Evolutionary conservation across 768 basidiomycete species (phyloP).

Genomic region (Strobilomyces dryophilus): DNA sequence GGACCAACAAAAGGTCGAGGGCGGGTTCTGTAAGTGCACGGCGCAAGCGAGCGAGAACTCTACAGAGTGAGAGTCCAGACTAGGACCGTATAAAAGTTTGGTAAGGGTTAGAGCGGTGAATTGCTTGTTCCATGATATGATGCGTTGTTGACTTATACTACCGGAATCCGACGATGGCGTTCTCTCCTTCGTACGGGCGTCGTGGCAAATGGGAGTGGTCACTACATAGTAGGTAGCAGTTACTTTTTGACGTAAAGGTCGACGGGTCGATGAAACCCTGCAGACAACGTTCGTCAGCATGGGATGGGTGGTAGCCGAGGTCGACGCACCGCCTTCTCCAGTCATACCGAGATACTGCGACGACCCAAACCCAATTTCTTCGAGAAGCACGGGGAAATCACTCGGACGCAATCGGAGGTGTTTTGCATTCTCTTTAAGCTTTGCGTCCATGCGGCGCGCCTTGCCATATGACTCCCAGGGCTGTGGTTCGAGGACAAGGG

Average conservation of each 20-base stretch:
- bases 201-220: too few relatives aligned
- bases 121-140: too few relatives aligned
- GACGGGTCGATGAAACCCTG: conserved; percentile 38
- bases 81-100: too few relatives aligned
- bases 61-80: too few relatives aligned
- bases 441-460: conserved; percentile 64
- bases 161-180: too few relatives aligned
- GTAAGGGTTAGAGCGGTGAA: too few relatives aligned
- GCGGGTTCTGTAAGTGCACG: too few relatives aligned
- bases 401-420: conserved; percentile 56
- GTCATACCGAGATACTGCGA: conserved; percentile 45
- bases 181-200: too few relatives aligned
- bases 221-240: neutral
- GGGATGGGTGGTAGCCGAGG: too few relatives aligned
- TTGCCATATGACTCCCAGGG: conserved; percentile 82
- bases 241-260: conserved; percentile 54
- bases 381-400: conserved; percentile 53
- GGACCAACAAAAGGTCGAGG: too few relatives aligned
- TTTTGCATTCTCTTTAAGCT: conserved; percentile 57
- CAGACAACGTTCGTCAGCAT: conserved; percentile 1
- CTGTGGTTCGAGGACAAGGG: conserved; percentile 79
- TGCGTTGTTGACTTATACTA: too few relatives aligned
- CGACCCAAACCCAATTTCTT: conserved; percentile 57
- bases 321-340: conserved; percentile 60
- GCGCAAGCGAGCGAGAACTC: too few relatives aligned